These are phyloP conservation scores for Pyrenopolyporus hunteri DNA, from an alignment of 495 filamentous ascomycete species.

Conservation along the genomic window DNA sequence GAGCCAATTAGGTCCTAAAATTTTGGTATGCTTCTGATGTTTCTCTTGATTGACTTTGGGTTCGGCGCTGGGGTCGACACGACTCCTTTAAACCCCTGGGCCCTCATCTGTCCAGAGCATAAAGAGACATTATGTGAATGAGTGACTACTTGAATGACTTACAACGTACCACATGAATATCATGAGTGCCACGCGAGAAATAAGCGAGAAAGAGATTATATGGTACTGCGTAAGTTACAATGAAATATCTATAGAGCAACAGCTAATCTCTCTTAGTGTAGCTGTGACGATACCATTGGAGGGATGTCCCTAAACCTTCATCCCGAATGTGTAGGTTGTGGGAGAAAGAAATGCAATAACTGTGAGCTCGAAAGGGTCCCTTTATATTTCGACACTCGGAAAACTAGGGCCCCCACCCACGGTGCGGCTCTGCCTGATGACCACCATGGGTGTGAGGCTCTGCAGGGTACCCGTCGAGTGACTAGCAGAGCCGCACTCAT, in stretches of 20 bases:
- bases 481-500: conserved; percentile 11
- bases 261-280: conserved; percentile 9
- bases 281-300: conserved; percentile 1
- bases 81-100: conserved; percentile 7
- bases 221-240: conserved; percentile 24
- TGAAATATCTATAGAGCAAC: not conserved
- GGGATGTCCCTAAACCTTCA: conserved; percentile 2
- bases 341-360: not conserved
- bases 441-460: not conserved
- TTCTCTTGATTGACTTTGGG: not conserved
- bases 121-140: not conserved
- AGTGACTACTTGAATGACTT: not conserved
- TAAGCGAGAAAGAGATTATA: not conserved
- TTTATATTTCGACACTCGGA: not conserved
- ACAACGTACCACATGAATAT: not conserved
- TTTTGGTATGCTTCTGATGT: not conserved
- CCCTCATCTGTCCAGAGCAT: not conserved
- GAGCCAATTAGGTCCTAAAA: conserved; percentile 2
- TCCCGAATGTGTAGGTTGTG: not conserved
- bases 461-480: not conserved
- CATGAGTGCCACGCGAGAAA: not conserved
- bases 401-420: not conserved
- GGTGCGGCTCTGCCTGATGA: not conserved
- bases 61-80: not conserved
- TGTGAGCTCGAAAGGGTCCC: not conserved